Evolutionary conservation across 306 rosid genomes (phyloP).

Genomic region (Canavalia gladiata): DNA sequence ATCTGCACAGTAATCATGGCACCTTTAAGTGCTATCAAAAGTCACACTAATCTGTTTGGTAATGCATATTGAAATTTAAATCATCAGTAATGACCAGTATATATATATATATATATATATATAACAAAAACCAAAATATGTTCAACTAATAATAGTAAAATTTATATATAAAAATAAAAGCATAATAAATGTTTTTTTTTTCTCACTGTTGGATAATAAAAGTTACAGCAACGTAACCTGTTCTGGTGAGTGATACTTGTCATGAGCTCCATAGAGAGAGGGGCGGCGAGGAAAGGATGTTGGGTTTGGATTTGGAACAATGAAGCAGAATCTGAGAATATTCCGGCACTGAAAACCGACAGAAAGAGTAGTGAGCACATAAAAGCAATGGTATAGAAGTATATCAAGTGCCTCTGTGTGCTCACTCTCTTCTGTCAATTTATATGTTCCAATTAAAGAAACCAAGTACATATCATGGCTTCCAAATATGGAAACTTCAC

Average conservation of each 20-base stretch:
- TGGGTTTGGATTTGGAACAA: constrained; percentile 31
- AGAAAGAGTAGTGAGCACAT: constrained; percentile 89
- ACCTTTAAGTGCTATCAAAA: constrained; percentile 58
- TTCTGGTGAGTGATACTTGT: neutral
- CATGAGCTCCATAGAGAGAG: constrained; percentile 20
- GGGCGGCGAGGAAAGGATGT: neutral
- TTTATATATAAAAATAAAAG: neutral
- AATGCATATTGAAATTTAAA: constrained; percentile 20
- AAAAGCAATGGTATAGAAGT: constrained; percentile 67
- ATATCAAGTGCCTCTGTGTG: constrained; percentile 81
- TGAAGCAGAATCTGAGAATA: constrained; percentile 23
- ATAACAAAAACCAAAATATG: neutral
- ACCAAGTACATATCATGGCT: constrained; percentile 34
- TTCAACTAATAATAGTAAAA: neutral
- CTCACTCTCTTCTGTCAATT: constrained; percentile 99
- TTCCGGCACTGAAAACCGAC: constrained; percentile 67
- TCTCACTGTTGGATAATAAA: constrained; percentile 15
- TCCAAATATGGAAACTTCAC: constrained; percentile 51
- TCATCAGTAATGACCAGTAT: neutral
- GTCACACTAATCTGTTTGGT: constrained; percentile 54
- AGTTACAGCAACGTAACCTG: neutral
- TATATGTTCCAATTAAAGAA: constrained; percentile 61
- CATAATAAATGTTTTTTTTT: neutral
- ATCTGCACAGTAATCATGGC: constrained; percentile 62
- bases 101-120: neutral